Evolutionary conservation across 73 alveolate genomes (phyloP).

Genomic region (Uronychia setigera): DNA sequence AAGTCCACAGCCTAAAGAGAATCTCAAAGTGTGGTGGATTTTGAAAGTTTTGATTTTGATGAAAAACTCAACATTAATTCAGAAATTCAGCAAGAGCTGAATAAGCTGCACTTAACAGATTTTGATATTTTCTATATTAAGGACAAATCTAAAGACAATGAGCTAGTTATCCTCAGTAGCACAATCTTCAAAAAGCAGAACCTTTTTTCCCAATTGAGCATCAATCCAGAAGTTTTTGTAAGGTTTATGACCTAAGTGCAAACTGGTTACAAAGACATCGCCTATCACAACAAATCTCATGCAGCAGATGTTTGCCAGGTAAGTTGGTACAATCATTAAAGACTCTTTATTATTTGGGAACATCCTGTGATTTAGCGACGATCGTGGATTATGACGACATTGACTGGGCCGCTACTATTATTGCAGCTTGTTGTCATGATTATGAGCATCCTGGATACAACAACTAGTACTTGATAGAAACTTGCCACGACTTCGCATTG

Average conservation of each 20-base stretch:
- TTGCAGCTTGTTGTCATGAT: conserved; percentile 80
- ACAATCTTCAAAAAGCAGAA: conserved; percentile 9
- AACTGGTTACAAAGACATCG: conserved; percentile 40
- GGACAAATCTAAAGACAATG: conserved; percentile 19
- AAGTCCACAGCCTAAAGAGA: background rate
- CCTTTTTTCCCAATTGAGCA: conserved; percentile 18
- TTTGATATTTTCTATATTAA: conserved; percentile 28
- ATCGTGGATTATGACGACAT: conserved; percentile 52
- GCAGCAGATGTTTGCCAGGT: conserved; percentile 68
- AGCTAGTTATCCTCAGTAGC: conserved; percentile 4
- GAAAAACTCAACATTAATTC: background rate
- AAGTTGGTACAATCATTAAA: background rate
- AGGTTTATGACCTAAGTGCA: conserved; percentile 39
- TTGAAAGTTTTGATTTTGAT: background rate
- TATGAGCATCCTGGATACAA: conserved; percentile 93
- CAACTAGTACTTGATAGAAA: conserved; percentile 71
- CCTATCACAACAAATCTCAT: conserved; percentile 70
- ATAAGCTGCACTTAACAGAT: conserved; percentile 7
- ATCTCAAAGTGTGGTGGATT: background rate
- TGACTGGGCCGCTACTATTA: conserved; percentile 50
- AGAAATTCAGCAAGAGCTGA: background rate
- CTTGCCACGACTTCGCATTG: conserved; percentile 69
- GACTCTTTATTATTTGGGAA: conserved; percentile 45
- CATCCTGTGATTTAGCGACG: conserved; percentile 54
- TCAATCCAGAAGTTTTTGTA: conserved; percentile 6